phyloP scores from a whole-genome alignment of 495 filamentous ascomycete genomes.

The Podospora pseudopauciseta region DNA sequence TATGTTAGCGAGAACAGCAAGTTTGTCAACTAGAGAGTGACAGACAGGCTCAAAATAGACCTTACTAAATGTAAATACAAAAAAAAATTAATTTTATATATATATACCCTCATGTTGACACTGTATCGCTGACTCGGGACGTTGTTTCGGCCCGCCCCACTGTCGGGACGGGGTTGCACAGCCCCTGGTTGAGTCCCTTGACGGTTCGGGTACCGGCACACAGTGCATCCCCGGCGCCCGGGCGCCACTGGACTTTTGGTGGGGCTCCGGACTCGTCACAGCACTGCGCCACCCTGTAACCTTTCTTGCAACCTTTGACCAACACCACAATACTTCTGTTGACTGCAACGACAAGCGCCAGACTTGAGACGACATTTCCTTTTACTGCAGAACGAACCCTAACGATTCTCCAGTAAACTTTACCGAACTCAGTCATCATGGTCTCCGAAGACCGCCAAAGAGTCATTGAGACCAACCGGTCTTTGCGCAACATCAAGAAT shows the following conservation, averaged over 20 bases:
- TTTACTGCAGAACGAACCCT: not conserved
- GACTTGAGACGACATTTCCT: not conserved
- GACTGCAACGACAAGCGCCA: not conserved
- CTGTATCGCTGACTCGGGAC: not conserved
- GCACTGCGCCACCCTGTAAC: not conserved
- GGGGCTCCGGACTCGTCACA: not conserved
- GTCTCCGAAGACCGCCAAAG: constrained; percentile 45
- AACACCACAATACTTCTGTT: not conserved
- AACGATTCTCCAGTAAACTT: not conserved
- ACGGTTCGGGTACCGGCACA: not conserved
- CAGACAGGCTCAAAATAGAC: not conserved
- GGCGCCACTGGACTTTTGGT: not conserved
- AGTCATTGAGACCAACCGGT: constrained; percentile 67
- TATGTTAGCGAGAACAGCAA: constrained; percentile 66
- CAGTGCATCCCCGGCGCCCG: not conserved
- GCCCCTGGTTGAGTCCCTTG: not conserved
- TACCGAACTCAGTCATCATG: constrained; percentile 25
- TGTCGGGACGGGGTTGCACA: not conserved
- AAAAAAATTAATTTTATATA: not conserved
- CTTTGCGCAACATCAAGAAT: constrained; percentile 79
- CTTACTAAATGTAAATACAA: not conserved
- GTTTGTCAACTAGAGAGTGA: constrained; percentile 38
- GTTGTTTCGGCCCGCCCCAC: not conserved
- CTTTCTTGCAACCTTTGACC: not conserved
- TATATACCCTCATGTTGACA: not conserved